Evolutionary conservation across 2,329 filamentous ascomycete species (phyloP), one percentile per base, ranked within the genome.

Genomic region (Cylindrodendrum hubeiense): DNA sequence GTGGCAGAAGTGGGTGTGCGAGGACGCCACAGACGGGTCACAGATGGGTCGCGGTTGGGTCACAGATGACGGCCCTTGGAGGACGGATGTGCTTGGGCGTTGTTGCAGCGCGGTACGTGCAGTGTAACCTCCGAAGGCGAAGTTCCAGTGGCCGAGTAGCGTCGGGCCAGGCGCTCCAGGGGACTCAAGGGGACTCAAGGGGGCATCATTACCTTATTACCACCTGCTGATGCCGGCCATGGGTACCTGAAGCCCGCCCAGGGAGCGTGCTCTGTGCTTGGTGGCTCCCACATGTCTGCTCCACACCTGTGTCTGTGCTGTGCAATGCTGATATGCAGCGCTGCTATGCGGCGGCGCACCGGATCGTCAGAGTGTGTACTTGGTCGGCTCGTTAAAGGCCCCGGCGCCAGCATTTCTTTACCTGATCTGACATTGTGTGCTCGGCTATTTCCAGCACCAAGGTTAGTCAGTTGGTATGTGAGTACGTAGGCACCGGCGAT

Each of bases 291-390:
- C 57, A 54, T 33, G 30, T 47, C 57, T 46, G 22, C 57, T 53
- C 57, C 57, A 60, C 57, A n/a, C 44, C n/a, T n/a, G 51, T 47
- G 50, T 54, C 57, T 54, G 57, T 60, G 57, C 57, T 60, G 49
- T 41, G 49, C 57, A 47, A 54, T 60, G 57, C 50, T 60, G 33
- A 60, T 60, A 51, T 60, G 49, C 43, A 43, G 51, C 19, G 33
- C 57, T 54, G 57, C 57, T 30, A 58, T 50, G 46, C 44, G 55
- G 46, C 53, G 39, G 8, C 17, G 24, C 24, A 47, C 24, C 24
- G 7, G 24, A 22, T 47, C 13, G 17, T n/a, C 37, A 39, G 37
- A n/a, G 37, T 15, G 43, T 17, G 28, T 12, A n/a, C 49, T 17
- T 52, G 30, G 3, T 52, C 15, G 28, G 13, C 19, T n/a, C 12